These are phyloP conservation scores for Syzygium aqueum DNA, from an alignment of 345 rosid genomes.

Conservation along the genomic window DNA sequence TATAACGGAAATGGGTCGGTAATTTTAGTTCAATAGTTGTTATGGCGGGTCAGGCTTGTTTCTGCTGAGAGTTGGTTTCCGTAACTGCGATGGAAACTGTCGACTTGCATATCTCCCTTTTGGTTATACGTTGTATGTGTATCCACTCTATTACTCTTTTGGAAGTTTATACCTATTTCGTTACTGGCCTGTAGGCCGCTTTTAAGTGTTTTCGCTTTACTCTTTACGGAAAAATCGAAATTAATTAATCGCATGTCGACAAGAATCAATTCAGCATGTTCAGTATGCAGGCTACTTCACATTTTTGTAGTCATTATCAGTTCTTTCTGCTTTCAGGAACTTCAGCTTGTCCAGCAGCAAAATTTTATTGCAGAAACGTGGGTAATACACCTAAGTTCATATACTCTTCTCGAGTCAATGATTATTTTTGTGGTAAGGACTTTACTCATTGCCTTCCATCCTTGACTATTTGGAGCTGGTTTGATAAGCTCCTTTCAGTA, in stretches of 20 bases:
- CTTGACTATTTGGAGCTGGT: not conserved
- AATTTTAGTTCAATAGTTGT: not conserved
- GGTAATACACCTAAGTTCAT: constrained; percentile 53
- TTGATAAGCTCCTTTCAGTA: not conserved
- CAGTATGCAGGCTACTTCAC: not conserved
- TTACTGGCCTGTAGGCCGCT: not conserved
- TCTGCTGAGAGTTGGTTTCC: not conserved
- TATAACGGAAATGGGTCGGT: not conserved
- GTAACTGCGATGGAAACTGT: not conserved
- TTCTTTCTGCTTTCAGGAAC: constrained; percentile 43
- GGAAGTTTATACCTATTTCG: not conserved
- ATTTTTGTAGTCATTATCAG: not conserved
- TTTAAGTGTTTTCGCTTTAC: not conserved
- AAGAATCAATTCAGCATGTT: not conserved
- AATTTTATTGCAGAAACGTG: constrained; percentile 52
- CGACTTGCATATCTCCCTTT: not conserved
- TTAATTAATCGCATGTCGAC: not conserved
- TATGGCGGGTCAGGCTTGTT: not conserved
- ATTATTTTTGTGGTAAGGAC: constrained; percentile 45
- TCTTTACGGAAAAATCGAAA: not conserved
- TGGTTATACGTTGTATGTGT: not conserved
- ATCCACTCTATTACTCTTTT: not conserved
- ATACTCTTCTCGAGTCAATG: constrained; percentile 52
- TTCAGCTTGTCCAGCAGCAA: constrained; percentile 56
- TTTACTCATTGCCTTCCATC: not conserved